Evolutionary conservation across 2,329 filamentous ascomycete genomes (phyloP), one percentile per base, ranked within the genome.

Genomic region (Cryoendolithus antarcticus): DNA sequence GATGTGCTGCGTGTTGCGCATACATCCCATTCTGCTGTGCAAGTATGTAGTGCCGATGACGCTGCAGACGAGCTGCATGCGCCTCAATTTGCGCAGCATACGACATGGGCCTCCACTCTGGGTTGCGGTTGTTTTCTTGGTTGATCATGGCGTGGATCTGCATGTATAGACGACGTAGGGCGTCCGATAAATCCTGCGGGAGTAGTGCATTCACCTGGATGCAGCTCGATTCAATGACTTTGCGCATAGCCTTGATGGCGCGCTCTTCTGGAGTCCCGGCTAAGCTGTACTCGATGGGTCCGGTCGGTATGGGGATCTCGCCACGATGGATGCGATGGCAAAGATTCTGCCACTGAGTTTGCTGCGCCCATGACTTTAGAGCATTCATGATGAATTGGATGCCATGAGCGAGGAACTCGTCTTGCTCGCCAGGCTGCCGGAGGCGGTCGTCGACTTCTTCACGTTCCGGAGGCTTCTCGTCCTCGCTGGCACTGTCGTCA

Each of bases 61-160:
- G 45, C 13, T 51, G 44, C 7, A 58, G 42, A 6, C 49, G 46
- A 9, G 35, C 34, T 15, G 43, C 35, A 29, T 57, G 48, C 6
- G 54, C 53, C 3, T 44, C 38, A 9, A 57, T 53, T 38, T 58
- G 55, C 4, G 54, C 52, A 28, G 46, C 44, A 34, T 58, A 58
- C 2, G 54, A 57, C 50, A 56, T 48, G 35, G 45, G 52, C 27
- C 49, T 43, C 53, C 53, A 57, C 8, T 44, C 40, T 4, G 44
- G 40, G 24, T 48, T 44, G 7, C 43, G 41, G 32, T 41, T 42
- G 28, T 46, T 43, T 12, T 44, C 46, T 33, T 53, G 50, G 34
- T 58, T 57, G 48, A 58, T 57, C 31, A 58, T 43, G 27, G 51
- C 49, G 34, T 57, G 54, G 21, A 58, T 55, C 42, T 57, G 56